phyloP scores from a whole-genome alignment of 1,139 yeast species.

The Geotrichum phurueaensis region DNA sequence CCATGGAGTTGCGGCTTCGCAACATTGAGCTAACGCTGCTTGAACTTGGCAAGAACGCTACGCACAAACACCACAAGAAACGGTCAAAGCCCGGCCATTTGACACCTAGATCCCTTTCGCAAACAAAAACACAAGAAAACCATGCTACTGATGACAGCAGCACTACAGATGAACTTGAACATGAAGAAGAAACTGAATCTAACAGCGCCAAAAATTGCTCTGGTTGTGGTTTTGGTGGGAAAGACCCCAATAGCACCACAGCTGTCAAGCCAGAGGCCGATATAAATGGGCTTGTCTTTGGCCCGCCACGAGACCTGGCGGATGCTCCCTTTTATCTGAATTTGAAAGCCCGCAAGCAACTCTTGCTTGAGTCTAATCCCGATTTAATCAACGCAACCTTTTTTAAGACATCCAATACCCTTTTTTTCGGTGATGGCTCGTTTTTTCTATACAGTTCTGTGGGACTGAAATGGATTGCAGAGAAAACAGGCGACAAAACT shows the following conservation, averaged over 20 bases:
- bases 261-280: background rate
- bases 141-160: background rate
- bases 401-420: background rate
- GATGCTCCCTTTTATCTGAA: background rate
- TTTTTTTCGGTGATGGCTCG: slow-evolving; percentile 28
- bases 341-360: background rate
- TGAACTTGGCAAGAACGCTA: background rate
- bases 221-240: background rate
- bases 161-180: background rate
- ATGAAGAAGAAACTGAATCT: background rate
- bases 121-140: too few species aligned
- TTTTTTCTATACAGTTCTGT: slow-evolving; percentile 38
- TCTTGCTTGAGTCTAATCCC: background rate
- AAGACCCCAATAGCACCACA: background rate
- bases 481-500: slow-evolving; percentile 31
- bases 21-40: background rate
- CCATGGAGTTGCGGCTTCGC: background rate
- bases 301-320: background rate
- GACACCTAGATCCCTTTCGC: background rate
- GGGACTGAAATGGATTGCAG: slow-evolving; percentile 41
- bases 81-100: background rate
- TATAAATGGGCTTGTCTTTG: slow-evolving; percentile 1
- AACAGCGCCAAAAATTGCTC: too few species aligned
- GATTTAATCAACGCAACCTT: slow-evolving; percentile 9
- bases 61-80: background rate